Evolutionary conservation across 257 asterid genomes (phyloP).

Genomic region (Euphrasia confusa): DNA sequence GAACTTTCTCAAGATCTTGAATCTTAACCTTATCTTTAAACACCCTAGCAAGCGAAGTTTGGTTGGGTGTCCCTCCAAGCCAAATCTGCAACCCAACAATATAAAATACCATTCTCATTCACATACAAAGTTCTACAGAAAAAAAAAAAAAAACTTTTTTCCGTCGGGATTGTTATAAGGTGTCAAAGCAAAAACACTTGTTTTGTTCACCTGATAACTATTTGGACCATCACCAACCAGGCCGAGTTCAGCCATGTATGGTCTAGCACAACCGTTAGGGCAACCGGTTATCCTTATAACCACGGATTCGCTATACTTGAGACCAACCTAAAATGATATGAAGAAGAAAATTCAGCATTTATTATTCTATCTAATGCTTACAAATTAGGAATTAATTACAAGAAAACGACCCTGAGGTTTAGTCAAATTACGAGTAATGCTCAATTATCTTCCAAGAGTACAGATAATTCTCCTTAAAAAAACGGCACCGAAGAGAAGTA

Average conservation of each 20-base stretch:
- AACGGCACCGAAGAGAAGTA: too few relatives aligned
- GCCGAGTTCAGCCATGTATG: slow-evolving; percentile 99
- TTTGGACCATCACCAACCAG: slow-evolving; percentile 96
- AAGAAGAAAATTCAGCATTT: slow-evolving; percentile 10
- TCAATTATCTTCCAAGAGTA: neutral
- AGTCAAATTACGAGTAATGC: neutral
- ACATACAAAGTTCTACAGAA: neutral
- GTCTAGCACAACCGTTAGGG: slow-evolving; percentile 98
- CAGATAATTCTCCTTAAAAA: too few relatives aligned
- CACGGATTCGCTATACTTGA: slow-evolving; percentile 77
- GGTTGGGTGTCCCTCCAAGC: slow-evolving; percentile 95
- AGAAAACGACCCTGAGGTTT: neutral
- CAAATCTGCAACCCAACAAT: slow-evolving; percentile 47
- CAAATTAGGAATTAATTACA: neutral
- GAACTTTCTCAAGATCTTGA: slow-evolving; percentile 83
- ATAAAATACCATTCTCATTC: slow-evolving; percentile 8
- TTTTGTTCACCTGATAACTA: slow-evolving; percentile 71
- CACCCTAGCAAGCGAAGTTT: slow-evolving; percentile 58
- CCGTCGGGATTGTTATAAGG: neutral
- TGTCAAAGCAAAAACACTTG: neutral
- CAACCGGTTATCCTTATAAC: slow-evolving; percentile 95
- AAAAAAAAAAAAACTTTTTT: too few relatives aligned
- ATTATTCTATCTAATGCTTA: slow-evolving; percentile 1
- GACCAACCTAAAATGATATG: slow-evolving; percentile 68
- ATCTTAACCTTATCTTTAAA: slow-evolving; percentile 88